phyloP scores from a whole-genome alignment of 306 rosid species.

The Aeschynomene evenia region DNA sequence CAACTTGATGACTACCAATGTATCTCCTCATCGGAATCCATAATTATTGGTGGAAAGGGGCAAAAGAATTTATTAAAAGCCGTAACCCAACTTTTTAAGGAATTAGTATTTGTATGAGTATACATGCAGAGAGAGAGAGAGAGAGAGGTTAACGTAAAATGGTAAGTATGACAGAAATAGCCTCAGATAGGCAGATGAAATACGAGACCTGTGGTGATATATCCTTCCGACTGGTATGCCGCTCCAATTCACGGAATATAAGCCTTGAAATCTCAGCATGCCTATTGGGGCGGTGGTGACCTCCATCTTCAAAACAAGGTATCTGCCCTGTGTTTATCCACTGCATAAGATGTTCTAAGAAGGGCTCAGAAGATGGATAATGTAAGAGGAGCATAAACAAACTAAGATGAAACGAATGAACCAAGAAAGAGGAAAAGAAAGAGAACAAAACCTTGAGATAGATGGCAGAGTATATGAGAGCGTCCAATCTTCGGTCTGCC shows the following conservation, averaged over 20 bases:
- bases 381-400: neutral
- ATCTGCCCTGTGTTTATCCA: conserved; percentile 99
- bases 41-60: neutral
- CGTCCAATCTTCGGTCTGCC: conserved; percentile 67
- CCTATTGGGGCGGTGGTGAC: conserved; percentile 93
- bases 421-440: neutral
- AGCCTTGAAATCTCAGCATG: conserved; percentile 97
- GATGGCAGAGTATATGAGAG: conserved; percentile 81
- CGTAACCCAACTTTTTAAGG: neutral
- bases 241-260: conserved; percentile 85
- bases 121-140: neutral
- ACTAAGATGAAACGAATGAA: conserved; percentile 11
- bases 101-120: neutral
- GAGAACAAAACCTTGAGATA: conserved; percentile 73
- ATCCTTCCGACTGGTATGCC: conserved; percentile 60
- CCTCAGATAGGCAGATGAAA: neutral
- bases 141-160: neutral
- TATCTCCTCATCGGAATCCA: conserved; percentile 1
- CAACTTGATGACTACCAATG: neutral
- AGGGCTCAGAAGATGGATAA: conserved; percentile 20
- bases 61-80: neutral
- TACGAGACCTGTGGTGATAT: conserved; percentile 74
- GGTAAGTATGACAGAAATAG: neutral
- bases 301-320: conserved; percentile 95
- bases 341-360: conserved; percentile 56